Conservation (phyloP, 2,329 filamentous ascomycete genomes). For the Cercospora brassicicola region DNA sequence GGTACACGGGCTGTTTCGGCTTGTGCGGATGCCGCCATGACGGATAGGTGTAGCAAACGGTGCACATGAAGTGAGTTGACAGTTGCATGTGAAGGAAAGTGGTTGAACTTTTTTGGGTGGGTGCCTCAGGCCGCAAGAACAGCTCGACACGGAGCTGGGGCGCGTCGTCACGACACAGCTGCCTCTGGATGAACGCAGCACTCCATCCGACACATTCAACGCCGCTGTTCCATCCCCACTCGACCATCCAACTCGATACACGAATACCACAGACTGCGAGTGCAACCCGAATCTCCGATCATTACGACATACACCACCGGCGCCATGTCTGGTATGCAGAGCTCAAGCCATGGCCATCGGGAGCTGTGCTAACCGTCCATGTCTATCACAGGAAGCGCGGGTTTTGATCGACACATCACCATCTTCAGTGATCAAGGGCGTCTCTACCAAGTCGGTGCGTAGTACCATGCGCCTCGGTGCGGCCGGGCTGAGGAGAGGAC, state of each 20-base stretch:
- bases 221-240: background rate
- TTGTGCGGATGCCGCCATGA: conserved; percentile 7
- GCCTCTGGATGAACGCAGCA: conserved; percentile 5
- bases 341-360: background rate
- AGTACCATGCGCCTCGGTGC: background rate
- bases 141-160: conserved; percentile 10
- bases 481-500: background rate
- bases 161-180: conserved; percentile 10
- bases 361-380: conserved; percentile 22
- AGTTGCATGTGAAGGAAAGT: background rate
- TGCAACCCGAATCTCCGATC: background rate
- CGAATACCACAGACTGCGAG: background rate
- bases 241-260: background rate
- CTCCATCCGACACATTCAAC: conserved; percentile 5
- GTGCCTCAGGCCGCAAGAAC: conserved; percentile 7
- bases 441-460: conserved; percentile 98
- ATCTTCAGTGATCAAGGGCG: conserved; percentile 99
- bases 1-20: conserved; percentile 43
- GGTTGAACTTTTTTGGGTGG: conserved; percentile 6
- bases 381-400: conserved; percentile 66
- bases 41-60: background rate
- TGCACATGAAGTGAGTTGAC: background rate
- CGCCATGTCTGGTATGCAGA: conserved; percentile 37
- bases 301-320: conserved; percentile 15
- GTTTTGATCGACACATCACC: conserved; percentile 98